Percentiles rank a stretch among this genome's conserved stretches.
phyloP scores from a whole-genome alignment of 1,284 basidiomycete genomes.

The Phylloporus sp. region DNA sequence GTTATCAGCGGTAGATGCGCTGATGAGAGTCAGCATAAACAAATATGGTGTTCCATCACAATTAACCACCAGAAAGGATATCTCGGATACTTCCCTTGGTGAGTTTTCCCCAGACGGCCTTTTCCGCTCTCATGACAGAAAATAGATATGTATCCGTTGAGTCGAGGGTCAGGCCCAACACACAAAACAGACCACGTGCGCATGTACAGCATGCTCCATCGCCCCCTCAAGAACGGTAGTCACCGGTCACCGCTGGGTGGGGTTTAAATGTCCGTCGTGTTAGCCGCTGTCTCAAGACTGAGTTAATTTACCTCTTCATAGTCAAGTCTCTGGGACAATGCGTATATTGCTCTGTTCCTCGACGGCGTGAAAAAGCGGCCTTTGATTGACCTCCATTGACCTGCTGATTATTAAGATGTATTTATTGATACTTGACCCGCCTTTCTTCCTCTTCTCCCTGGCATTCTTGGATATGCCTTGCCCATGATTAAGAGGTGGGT shows the following conservation, averaged over 20 bases:
- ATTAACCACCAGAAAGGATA: slow-evolving; percentile 44
- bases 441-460: slow-evolving; percentile 6
- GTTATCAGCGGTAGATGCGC: slow-evolving; percentile 16
- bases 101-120: slow-evolving; percentile 16
- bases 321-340: slow-evolving; percentile 20
- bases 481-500: neutral
- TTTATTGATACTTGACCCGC: slow-evolving; percentile 21
- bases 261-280: slow-evolving; percentile 16
- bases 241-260: slow-evolving; percentile 23
- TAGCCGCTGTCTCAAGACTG: slow-evolving; percentile 22
- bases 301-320: slow-evolving; percentile 41
- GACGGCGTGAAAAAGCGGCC: slow-evolving; percentile 22
- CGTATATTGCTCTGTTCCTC: slow-evolving; percentile 13
- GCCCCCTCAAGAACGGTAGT: slow-evolving; percentile 18
- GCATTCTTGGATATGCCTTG: neutral
- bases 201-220: slow-evolving; percentile 19
- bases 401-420: slow-evolving; percentile 29
- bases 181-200: slow-evolving; percentile 14
- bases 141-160: slow-evolving; percentile 12
- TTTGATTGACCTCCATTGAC: slow-evolving; percentile 32
- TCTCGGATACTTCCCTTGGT: slow-evolving; percentile 23
- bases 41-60: slow-evolving; percentile 41
- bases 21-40: slow-evolving; percentile 33
- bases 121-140: slow-evolving; percentile 21
- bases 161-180: slow-evolving; percentile 22